Conservation (phyloP, 2,329 filamentous ascomycete genomes). For the Diplodia scrobiculata region DNA sequence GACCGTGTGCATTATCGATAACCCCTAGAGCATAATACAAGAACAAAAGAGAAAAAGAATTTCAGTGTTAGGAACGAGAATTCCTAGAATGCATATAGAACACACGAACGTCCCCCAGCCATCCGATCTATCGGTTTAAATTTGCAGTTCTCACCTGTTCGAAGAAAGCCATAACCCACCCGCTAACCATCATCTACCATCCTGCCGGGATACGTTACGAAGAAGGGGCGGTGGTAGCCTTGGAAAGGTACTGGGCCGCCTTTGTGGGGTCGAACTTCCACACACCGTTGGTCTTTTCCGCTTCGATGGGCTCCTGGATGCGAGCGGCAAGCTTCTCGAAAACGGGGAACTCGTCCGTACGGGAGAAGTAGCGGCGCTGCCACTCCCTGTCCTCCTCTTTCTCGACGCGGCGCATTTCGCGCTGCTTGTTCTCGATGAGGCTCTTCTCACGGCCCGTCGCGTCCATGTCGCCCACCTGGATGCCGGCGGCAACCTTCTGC, state of each 20-base stretch:
- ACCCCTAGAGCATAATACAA: background rate
- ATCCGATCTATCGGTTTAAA: background rate
- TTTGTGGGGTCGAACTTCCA: conserved; percentile 67
- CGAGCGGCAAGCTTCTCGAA: conserved; percentile 53
- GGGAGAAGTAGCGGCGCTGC: conserved; percentile 79
- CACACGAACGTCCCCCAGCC: background rate
- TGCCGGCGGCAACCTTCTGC: conserved; percentile 79
- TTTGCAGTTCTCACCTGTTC: background rate
- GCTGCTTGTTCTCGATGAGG: conserved; percentile 87
- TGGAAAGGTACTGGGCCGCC: conserved; percentile 34
- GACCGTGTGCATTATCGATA: background rate
- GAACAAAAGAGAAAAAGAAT: background rate
- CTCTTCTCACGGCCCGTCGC: conserved; percentile 75
- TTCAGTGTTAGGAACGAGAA: background rate
- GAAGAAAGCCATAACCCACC: background rate
- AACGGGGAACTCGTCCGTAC: conserved; percentile 44
- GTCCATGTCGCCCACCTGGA: conserved; percentile 82
- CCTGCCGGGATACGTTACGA: background rate
- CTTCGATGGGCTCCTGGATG: conserved; percentile 56
- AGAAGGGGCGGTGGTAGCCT: conserved; percentile 14
- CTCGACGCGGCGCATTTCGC: conserved; percentile 73
- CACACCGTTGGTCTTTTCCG: conserved; percentile 68
- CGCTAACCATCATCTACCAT: background rate
- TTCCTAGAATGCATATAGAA: background rate
- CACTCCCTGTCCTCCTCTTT: conserved; percentile 73